phyloP scores from a whole-genome alignment of 2,329 filamentous ascomycete genomes.

The Colletotrichum coccodes region DNA sequence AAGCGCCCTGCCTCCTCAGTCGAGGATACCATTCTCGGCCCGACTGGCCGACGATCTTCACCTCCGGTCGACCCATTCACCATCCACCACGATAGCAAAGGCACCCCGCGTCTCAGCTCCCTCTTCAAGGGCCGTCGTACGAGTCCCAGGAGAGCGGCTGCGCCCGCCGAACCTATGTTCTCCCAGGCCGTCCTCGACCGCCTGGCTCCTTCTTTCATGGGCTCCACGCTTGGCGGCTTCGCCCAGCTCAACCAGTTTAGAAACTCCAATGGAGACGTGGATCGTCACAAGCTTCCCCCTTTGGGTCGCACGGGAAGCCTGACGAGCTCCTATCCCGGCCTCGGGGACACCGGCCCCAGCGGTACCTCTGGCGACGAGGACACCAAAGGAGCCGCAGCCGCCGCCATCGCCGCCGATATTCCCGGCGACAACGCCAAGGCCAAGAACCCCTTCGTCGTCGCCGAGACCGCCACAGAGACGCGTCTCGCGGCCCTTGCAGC shows the following conservation, averaged over 20 bases:
- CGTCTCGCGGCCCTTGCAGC: not conserved
- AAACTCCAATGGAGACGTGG: not conserved
- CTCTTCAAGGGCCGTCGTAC: not conserved
- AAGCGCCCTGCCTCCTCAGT: constrained; percentile 13
- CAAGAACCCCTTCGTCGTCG: not conserved
- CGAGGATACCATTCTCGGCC: not conserved
- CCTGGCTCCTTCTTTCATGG: not conserved
- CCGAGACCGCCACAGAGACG: not conserved
- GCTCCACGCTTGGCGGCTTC: not conserved
- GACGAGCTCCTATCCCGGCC: not conserved
- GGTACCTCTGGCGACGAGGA: not conserved
- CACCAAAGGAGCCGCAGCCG: not conserved
- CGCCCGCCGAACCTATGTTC: not conserved
- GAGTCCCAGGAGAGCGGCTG: not conserved
- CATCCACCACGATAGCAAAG: not conserved
- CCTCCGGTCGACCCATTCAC: not conserved
- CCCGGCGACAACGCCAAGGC: not conserved
- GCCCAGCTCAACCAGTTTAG: not conserved
- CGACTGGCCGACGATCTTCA: not conserved
- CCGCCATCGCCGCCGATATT: not conserved
- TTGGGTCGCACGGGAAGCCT: not conserved
- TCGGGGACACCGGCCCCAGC: not conserved
- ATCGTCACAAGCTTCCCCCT: not conserved
- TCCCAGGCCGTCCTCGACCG: not conserved
- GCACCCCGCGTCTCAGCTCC: constrained; percentile 15